Evolutionary conservation across 2,329 filamentous ascomycete genomes (phyloP).

Genomic region (Coniella vitis): DNA sequence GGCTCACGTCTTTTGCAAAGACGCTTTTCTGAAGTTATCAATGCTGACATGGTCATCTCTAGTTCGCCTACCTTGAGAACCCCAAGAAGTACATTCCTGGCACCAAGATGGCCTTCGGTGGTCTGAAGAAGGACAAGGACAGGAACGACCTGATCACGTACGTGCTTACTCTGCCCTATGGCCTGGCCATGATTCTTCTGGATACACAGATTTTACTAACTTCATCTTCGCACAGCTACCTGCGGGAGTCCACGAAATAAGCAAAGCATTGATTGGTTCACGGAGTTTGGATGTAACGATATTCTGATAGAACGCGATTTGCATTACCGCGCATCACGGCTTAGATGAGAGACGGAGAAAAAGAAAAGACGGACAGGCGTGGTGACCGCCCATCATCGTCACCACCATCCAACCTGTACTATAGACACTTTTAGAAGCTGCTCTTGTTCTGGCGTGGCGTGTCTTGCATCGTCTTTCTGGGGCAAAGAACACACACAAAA

Average conservation of each 20-base stretch:
- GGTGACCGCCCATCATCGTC: no score
- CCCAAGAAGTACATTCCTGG: conserved; percentile 99
- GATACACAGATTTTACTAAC: background rate
- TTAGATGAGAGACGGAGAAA: conserved; percentile 17
- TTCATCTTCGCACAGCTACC: conserved; percentile 43
- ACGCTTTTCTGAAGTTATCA: background rate
- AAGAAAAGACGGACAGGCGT: conserved; percentile 10
- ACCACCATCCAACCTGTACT: conserved; percentile 13
- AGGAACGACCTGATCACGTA: conserved; percentile 98
- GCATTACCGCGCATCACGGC: conserved; percentile 16
- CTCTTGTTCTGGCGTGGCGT: conserved; percentile 14
- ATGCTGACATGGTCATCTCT: background rate
- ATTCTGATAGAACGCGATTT: conserved; percentile 15
- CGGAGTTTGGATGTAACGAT: conserved; percentile 15
- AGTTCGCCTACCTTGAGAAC: conserved; percentile 98
- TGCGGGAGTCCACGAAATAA: conserved; percentile 65
- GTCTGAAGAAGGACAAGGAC: conserved; percentile 99
- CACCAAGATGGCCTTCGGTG: conserved; percentile 99
- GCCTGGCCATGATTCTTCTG: background rate
- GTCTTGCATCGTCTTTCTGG: conserved; percentile 12
- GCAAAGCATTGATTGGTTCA: conserved; percentile 23
- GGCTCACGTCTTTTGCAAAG: background rate
- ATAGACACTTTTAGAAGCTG: conserved; percentile 18
- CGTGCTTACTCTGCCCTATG: conserved; percentile 29
- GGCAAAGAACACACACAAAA: background rate